Evolutionary conservation across 768 basidiomycete genomes (phyloP), one percentile per base, ranked within the genome.

Genomic region (Russula earlei): DNA sequence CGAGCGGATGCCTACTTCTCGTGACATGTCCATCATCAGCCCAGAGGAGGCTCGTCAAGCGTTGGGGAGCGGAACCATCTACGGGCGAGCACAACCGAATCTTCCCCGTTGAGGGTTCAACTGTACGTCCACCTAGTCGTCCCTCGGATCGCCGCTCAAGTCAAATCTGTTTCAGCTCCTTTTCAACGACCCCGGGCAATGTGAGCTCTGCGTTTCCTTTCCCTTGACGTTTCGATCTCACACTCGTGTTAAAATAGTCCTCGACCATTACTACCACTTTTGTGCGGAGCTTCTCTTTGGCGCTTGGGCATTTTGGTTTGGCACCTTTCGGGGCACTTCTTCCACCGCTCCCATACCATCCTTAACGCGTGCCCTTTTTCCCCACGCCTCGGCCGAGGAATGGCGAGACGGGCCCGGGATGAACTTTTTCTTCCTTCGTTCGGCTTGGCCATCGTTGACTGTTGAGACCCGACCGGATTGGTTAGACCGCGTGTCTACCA

Each of bases 181-280:
- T 36, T 74, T 84, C 64, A 86, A 86, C 65, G 87, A 88, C 58
- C 85, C 87, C 0, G 54, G 67, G 1, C 86, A 89, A 64, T 87
- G 71, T 70, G 46, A 27, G 70, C 61, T 27, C 7, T 20, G 34
- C 33, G 22, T 5, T 25, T 34, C 19, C 12, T 12, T 36, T 36
- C 29, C 27, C 33, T 14, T 29, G 37, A 12, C 48, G 5, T 59
- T 22, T 27, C 5, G 24, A 4, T 11, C 19, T 11, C 22, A 15
- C n/a, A 24, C 24, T 59, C 9, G 54, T 17, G 0, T 22, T 34
- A 34, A 5, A 25, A 34, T 10, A 73, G 71, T 92, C 75, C 75
- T 91, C n/a, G 72, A 75, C 44, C 91, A 92, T 67, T 92, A 91
- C 68, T 92, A 91, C 69, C 91, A 92, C 69, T 84, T 89, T 56